Evolutionary conservation across 2,329 filamentous ascomycete genomes (phyloP), one percentile per base, ranked within the genome.

Genomic region (Colletotrichum chrysophilum): DNA sequence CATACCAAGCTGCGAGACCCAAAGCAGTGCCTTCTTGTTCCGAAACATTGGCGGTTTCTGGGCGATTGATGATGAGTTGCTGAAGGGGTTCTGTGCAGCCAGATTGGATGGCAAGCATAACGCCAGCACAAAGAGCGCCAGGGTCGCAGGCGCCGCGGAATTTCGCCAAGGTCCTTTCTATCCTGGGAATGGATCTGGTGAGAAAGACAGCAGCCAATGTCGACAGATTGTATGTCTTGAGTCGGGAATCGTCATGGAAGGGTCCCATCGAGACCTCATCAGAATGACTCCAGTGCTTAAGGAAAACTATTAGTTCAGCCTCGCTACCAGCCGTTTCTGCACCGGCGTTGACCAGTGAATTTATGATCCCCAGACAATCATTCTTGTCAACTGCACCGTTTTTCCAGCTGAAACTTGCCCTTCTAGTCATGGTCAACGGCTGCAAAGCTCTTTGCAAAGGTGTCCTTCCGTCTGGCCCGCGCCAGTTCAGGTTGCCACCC

Each of bases 161-260:
- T 0, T 0, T 3, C 0, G 52, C 1, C 4, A 56, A 1, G 0
- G 13, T 7, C 0, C 5, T 24, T 0, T 56, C 0, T 16, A 56
- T 28, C 1, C 3, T 24, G 1, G 52, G 5, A 5, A 6, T 24
- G 4, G 52, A 56, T 1, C 2, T 16, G 2, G 52, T 16, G 24
- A 56, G 52, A 1, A 56, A 16, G 4, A 2, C 0, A 0, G 52
- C 24, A 9, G 52, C 52, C 1, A 56, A 16, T 2, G 2, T 7
- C 1, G 52, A 56, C 3, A 55, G 5, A 1, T 1, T 55, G 21
- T 0, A 55, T 24, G 48, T 2, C 48, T 12, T 21, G 4, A 3
- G 24, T 24, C 24, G 24, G 24, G 24, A 24, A 24, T 4, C 24
- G 4, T 24, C 4, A 13, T 3, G 21, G 6, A 5, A 55, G 2